Conservation (phyloP, 495 filamentous ascomycete species). For the Trichocladium uniseriatum region DNA sequence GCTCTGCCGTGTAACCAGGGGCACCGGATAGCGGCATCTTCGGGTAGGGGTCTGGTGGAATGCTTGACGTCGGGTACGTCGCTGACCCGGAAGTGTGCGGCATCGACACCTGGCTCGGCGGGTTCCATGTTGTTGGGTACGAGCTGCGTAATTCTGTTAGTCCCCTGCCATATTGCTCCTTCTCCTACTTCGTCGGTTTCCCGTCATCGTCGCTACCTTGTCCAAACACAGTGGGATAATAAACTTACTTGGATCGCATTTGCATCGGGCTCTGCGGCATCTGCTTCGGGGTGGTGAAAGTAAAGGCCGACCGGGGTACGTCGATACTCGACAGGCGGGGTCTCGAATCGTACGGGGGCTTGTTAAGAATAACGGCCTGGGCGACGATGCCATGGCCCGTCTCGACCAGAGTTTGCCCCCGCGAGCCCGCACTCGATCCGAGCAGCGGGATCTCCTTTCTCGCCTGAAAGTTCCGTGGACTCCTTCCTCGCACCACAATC, state of each 20-base stretch:
- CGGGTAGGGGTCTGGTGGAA: constrained; percentile 36
- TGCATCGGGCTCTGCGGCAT: constrained; percentile 44
- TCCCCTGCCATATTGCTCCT: background rate
- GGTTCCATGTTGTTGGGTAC: constrained; percentile 30
- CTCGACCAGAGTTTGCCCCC: constrained; percentile 44
- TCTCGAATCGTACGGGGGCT: constrained; percentile 40
- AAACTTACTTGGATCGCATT: constrained; percentile 44
- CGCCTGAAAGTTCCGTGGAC: constrained; percentile 70
- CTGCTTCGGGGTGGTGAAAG: constrained; percentile 43
- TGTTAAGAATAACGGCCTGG: constrained; percentile 38
- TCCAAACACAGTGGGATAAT: too few relatives aligned
- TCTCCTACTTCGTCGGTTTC: background rate
- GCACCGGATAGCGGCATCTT: constrained; percentile 38
- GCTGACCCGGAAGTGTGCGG: constrained; percentile 29
- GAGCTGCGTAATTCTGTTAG: constrained; percentile 19
- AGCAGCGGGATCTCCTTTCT: constrained; percentile 66
- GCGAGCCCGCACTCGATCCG: constrained; percentile 59
- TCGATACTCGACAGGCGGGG: constrained; percentile 39
- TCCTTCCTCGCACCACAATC: constrained; percentile 69
- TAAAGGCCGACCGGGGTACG: constrained; percentile 42
- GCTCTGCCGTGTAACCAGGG: constrained; percentile 37
- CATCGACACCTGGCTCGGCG: constrained; percentile 34
- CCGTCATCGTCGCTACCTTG: background rate
- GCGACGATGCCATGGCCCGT: constrained; percentile 39
- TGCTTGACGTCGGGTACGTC: constrained; percentile 35